These are phyloP conservation scores for Pachyrhizus erosus DNA, from an alignment of 306 rosid species.

Conservation along the genomic window DNA sequence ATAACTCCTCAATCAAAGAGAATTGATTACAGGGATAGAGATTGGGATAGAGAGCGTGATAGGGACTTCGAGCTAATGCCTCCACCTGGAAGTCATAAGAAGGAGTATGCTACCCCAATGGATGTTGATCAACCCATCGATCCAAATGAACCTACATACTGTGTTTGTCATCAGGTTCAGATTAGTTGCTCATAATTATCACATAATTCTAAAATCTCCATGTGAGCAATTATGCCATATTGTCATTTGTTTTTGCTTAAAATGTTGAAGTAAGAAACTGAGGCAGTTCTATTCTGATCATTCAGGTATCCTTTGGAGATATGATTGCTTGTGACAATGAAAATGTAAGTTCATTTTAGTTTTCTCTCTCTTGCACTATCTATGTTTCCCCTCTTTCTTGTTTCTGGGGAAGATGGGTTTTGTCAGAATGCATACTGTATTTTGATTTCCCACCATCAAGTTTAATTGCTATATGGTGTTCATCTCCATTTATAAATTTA, in stretches of 20 bases:
- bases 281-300: conserved; percentile 41
- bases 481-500: background rate
- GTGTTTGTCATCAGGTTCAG: conserved; percentile 95
- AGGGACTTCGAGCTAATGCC: conserved; percentile 98
- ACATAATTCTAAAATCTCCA: conserved; percentile 21
- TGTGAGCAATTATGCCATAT: conserved; percentile 18
- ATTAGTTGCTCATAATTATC: conserved; percentile 25
- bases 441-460: conserved; percentile 11
- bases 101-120: conserved; percentile 73
- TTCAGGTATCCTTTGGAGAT: conserved; percentile 93
- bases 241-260: conserved; percentile 42
- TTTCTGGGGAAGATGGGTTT: conserved; percentile 19
- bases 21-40: conserved; percentile 82
- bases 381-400: conserved; percentile 13
- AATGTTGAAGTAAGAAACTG: conserved; percentile 37
- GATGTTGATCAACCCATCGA: conserved; percentile 93
- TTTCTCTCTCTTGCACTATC: conserved; percentile 31
- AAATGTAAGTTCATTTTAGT: conserved; percentile 66
- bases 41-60: conserved; percentile 96
- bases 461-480: conserved; percentile 17
- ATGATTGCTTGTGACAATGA: conserved; percentile 99
- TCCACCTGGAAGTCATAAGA: conserved; percentile 92
- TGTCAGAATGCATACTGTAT: conserved; percentile 9
- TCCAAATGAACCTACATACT: conserved; percentile 96
- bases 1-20: conserved; percentile 83